Evolutionary conservation across 805 yeast species (phyloP), one percentile per base, ranked within the genome.

Genomic region (Zygoascus flipseniorum): DNA sequence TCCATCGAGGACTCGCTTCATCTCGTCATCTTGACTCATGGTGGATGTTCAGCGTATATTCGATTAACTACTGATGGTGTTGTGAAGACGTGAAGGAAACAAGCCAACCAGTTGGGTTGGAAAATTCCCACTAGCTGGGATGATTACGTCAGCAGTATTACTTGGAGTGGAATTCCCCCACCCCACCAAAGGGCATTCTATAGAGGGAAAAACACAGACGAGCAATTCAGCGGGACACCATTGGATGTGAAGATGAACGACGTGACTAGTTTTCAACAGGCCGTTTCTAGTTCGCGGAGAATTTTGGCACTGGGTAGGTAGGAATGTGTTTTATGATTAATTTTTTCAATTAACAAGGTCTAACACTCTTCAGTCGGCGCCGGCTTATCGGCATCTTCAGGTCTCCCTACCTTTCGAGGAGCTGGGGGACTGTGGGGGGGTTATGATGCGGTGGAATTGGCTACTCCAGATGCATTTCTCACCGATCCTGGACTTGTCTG

Each of bases 391-490:
- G 89, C 81, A 0, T 72, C 85, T 1, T 83, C 92, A 0, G 96
- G 96, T 0, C 70, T 89, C 14, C 80, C 86, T 3, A 83, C 92
- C 0, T 85, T 83, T 63, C 71, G 89, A 50, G 88, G 88, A 8
- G 68, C 82, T 0, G 82, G 82, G 50, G 92, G 93, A 0, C 70
- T 83, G 31, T 89, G 96, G 96, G 75, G 80, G 56, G 80, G 80
- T 56, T 85, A 80, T 69, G 84, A 84, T 51, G 81, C 89, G 60
- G 82, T 86, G 46, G 96, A 89, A 62, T 72, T 89, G 45, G 96
- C 96, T 8, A 89, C 96, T 0, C 96, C 95, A 0, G 96, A 89
- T 63, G 96, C 96, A 5, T 89, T 89, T 65, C 78, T 82, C 55
- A 72, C 74, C 18, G 90, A 89, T 64, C 96, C 97, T 0, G 86